Evolutionary conservation across 495 filamentous ascomycete genomes (phyloP).

Genomic region (Penicillium steckii): DNA sequence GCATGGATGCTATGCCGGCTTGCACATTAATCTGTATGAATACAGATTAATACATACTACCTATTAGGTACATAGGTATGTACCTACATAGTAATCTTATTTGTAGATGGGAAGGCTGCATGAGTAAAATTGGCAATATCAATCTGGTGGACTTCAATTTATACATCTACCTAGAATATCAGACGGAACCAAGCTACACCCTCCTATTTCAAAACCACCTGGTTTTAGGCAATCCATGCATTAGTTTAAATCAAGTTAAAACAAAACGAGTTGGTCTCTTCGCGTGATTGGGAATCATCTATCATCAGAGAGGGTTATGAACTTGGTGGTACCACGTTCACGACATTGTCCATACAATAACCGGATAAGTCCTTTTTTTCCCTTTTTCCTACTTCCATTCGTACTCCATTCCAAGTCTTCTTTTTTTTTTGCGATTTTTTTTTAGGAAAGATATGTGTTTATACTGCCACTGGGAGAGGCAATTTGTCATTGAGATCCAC

Average conservation of each 20-base stretch:
- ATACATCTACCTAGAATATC: too few relatives aligned
- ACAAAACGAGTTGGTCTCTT: slow-evolving; percentile 26
- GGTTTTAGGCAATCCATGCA: slow-evolving; percentile 36
- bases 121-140: too few relatives aligned
- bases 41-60: too few relatives aligned
- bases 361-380: slow-evolving; percentile 18
- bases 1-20: too few relatives aligned
- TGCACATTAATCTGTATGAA: too few relatives aligned
- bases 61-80: too few relatives aligned
- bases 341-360: slow-evolving; percentile 13
- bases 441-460: slow-evolving; percentile 12
- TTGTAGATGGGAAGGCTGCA: too few relatives aligned
- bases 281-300: slow-evolving; percentile 32
- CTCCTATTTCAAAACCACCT: not conserved
- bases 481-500: slow-evolving; percentile 29
- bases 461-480: slow-evolving; percentile 24
- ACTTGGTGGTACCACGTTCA: slow-evolving; percentile 9
- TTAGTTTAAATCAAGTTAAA: slow-evolving; percentile 29
- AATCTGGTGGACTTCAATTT: too few relatives aligned
- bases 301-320: slow-evolving; percentile 27
- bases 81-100: too few relatives aligned
- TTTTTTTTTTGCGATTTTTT: slow-evolving; percentile 17
- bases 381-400: not conserved
- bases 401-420: slow-evolving; percentile 3
- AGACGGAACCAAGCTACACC: slow-evolving; percentile 3